Evolutionary conservation across 2,329 filamentous ascomycete genomes (phyloP).

Genomic region (Talaromyces pinophilus): DNA sequence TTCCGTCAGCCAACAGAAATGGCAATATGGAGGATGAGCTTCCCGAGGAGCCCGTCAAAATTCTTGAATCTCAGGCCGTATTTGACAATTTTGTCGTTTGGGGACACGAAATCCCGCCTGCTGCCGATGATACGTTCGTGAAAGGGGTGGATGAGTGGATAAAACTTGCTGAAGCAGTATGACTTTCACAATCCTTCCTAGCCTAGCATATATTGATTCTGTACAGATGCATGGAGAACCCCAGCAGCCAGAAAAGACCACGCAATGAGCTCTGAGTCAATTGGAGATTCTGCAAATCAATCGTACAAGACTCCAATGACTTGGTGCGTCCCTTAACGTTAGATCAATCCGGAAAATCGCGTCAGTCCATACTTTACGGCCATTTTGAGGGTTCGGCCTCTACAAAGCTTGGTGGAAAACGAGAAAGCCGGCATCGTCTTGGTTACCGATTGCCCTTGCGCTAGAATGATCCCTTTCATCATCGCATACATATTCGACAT

Average conservation of each 20-base stretch:
- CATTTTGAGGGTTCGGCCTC: no score
- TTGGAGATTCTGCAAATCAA: neutral
- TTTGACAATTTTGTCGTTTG: slow-evolving; percentile 82
- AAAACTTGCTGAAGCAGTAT: slow-evolving; percentile 67
- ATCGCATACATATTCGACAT: no score
- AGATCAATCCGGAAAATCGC: neutral
- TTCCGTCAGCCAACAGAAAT: slow-evolving; percentile 42
- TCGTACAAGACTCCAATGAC: no score
- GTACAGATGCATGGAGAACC: slow-evolving; percentile 16
- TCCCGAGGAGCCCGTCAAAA: slow-evolving; percentile 54
- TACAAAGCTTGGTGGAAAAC: no score
- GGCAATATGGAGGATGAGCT: slow-evolving; percentile 44
- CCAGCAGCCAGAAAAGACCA: neutral
- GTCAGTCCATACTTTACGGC: no score
- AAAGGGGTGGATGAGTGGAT: slow-evolving; percentile 81
- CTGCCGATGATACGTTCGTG: slow-evolving; percentile 68
- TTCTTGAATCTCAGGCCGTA: slow-evolving; percentile 62
- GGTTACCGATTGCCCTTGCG: no score
- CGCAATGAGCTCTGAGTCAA: neutral
- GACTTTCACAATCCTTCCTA: slow-evolving; percentile 29
- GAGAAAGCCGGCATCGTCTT: no score
- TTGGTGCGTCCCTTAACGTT: no score
- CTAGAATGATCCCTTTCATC: no score
- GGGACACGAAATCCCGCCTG: slow-evolving; percentile 71
- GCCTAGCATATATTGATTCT: neutral